These are phyloP conservation scores for Talaromyces borbonicus DNA, from an alignment of 495 filamentous ascomycete genomes.

Conservation along the genomic window DNA sequence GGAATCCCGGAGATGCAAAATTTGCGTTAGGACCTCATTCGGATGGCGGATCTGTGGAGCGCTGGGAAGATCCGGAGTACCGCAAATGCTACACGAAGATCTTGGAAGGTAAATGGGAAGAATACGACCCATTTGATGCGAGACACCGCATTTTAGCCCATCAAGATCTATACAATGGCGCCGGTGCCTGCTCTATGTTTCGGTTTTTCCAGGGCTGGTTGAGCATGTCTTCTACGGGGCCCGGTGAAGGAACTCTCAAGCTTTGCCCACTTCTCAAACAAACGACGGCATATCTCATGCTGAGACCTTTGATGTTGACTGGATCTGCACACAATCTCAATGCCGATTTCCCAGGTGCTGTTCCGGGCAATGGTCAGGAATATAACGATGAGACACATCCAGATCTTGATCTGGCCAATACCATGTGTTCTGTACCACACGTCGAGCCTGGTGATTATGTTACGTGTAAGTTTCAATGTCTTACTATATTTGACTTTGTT, in stretches of 20 bases:
- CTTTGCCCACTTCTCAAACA: conserved; percentile 72
- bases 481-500: neutral
- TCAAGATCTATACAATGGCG: conserved; percentile 71
- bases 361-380: conserved; percentile 69
- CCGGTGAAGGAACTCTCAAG: conserved; percentile 67
- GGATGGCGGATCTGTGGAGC: conserved; percentile 75
- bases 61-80: conserved; percentile 79
- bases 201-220: conserved; percentile 87
- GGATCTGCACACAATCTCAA: conserved; percentile 33
- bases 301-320: conserved; percentile 64
- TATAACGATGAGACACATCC: conserved; percentile 55
- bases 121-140: conserved; percentile 73
- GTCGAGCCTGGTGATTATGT: conserved; percentile 70
- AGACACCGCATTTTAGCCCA: conserved; percentile 56
- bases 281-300: conserved; percentile 67
- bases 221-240: conserved; percentile 60
- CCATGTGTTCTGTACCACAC: conserved; percentile 62
- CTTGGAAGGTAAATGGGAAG: conserved; percentile 68
- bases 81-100: conserved; percentile 64
- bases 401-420: conserved; percentile 50
- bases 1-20: conserved; percentile 49
- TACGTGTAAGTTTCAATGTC: conserved; percentile 46
- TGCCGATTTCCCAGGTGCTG: conserved; percentile 58
- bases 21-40: conserved; percentile 84
- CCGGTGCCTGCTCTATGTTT: conserved; percentile 76